These are phyloP conservation scores for Saccharomycopsis synnaedendra DNA, from an alignment of 805 yeast species.

Conservation along the genomic window DNA sequence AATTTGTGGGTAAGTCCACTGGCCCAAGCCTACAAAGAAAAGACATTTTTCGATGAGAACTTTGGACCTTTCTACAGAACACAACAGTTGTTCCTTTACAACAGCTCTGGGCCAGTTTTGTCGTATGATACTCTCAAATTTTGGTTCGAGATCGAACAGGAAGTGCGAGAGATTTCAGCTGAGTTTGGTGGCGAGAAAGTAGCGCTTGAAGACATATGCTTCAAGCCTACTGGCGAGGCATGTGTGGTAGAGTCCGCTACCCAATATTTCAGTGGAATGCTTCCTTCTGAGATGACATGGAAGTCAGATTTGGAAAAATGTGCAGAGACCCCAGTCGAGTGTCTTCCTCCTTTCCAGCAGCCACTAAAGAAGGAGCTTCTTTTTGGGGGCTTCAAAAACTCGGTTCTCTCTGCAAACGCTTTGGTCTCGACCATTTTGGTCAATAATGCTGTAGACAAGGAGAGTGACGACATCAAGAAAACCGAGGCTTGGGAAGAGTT, in stretches of 20 bases:
- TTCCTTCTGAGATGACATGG: slow-evolving; percentile 48
- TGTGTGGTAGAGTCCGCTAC: slow-evolving; percentile 85
- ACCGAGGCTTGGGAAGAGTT: slow-evolving; percentile 59
- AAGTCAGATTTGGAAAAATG: slow-evolving; percentile 41
- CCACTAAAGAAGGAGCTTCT: slow-evolving; percentile 66
- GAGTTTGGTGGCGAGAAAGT: slow-evolving; percentile 11
- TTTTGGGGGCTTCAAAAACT: slow-evolving; percentile 47
- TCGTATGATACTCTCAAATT: slow-evolving; percentile 62
- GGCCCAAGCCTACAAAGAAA: slow-evolving; percentile 59
- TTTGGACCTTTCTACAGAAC: slow-evolving; percentile 91
- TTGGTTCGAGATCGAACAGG: slow-evolving; percentile 79
- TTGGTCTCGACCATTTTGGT: slow-evolving; percentile 66
- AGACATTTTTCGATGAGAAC: slow-evolving; percentile 57
- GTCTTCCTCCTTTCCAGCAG: slow-evolving; percentile 85
- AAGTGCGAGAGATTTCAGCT: slow-evolving; percentile 23
- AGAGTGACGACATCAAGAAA: slow-evolving; percentile 27
- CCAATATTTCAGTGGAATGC: slow-evolving; percentile 69
- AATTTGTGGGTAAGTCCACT: slow-evolving; percentile 82
- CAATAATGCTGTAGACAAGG: slow-evolving; percentile 36
- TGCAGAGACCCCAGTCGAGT: slow-evolving; percentile 72
- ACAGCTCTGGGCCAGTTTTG: slow-evolving; percentile 58
- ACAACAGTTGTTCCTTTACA: slow-evolving; percentile 70
- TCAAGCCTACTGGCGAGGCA: slow-evolving; percentile 67
- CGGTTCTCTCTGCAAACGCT: slow-evolving; percentile 52
- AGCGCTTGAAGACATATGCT: slow-evolving; percentile 58